Evolutionary conservation across 257 asterid species (phyloP).

Genomic region (Penstemon eatonii): DNA sequence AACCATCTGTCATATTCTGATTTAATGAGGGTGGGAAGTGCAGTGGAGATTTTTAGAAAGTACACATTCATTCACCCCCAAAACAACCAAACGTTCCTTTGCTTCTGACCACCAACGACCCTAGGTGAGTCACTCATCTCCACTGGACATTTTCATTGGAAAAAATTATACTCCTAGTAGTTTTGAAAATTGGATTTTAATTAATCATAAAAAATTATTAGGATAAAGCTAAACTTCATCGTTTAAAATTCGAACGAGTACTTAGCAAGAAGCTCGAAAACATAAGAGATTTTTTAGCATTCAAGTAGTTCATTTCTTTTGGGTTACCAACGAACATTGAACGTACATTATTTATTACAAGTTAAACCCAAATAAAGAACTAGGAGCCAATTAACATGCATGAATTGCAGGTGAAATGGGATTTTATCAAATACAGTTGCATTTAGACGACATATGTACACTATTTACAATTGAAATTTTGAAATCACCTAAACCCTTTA

Average conservation of each 20-base stretch:
- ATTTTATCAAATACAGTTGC: constrained; percentile 27
- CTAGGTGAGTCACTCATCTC: too few relatives aligned
- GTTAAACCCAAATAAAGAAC: constrained; percentile 28
- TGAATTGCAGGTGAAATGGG: constrained; percentile 42
- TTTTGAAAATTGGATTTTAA: too few relatives aligned
- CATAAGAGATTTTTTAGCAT: background rate
- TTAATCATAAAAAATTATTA: too few relatives aligned
- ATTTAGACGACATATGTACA: constrained; percentile 35
- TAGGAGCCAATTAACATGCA: constrained; percentile 36
- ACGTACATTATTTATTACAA: constrained; percentile 25
- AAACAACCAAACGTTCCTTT: too few relatives aligned
- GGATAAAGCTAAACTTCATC: too few relatives aligned
- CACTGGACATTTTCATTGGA: too few relatives aligned
- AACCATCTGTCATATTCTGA: too few relatives aligned
- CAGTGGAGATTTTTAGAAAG: too few relatives aligned
- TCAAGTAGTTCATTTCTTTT: constrained; percentile 11
- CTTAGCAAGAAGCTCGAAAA: background rate
- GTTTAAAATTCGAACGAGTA: background rate
- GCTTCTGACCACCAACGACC: too few relatives aligned
- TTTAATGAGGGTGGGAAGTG: too few relatives aligned
- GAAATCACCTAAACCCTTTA: constrained; percentile 36
- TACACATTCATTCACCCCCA: too few relatives aligned
- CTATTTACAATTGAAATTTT: constrained; percentile 42
- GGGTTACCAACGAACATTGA: constrained; percentile 20
- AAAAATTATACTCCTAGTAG: too few relatives aligned